Conservation (phyloP, 164 flowering plant genomes). For the Magnolia officinalis region DNA sequence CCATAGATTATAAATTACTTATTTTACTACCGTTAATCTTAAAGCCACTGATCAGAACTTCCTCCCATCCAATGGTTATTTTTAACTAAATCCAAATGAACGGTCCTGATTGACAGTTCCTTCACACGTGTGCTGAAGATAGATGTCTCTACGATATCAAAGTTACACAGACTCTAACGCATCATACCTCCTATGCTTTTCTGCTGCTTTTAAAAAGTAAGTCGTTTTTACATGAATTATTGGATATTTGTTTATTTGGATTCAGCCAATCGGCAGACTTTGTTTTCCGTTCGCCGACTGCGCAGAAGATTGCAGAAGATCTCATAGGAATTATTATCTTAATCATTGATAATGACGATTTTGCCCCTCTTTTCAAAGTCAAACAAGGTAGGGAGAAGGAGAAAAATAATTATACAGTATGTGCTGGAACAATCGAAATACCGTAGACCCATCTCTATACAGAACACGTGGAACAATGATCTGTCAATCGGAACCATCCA, state of each 20-base stretch:
- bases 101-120: background rate
- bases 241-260: background rate
- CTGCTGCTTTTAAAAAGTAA: background rate
- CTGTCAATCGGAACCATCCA: no score
- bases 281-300: background rate
- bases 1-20: background rate
- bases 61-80: background rate
- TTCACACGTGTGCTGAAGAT: background rate
- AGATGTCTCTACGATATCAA: background rate
- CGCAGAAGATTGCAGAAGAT: conserved; percentile 1
- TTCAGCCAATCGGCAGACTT: background rate
- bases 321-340: conserved; percentile 2
- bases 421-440: no score
- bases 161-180: background rate
- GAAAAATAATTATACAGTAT: no score
- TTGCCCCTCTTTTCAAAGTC: background rate
- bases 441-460: no score
- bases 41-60: background rate
- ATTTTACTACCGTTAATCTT: background rate
- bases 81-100: background rate
- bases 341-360: background rate
- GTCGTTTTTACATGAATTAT: background rate
- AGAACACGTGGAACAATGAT: no score
- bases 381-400: background rate
- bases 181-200: background rate